phyloP scores from a whole-genome alignment of 305 asterid species.

The Fraxinus greggii region DNA sequence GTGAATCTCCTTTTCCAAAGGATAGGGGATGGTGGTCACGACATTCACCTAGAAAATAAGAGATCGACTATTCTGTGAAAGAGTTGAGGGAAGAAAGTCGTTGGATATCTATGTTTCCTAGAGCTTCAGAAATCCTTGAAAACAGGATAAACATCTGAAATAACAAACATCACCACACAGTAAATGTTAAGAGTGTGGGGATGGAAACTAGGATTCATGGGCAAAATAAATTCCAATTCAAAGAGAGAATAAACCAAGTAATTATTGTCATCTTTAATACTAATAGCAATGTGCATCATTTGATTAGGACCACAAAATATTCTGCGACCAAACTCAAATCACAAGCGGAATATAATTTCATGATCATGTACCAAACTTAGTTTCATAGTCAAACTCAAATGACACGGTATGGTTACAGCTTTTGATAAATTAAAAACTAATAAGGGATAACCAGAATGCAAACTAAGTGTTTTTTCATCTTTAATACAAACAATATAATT shows the following conservation, averaged over 20 bases:
- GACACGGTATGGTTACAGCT: background rate
- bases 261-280: background rate
- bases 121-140: background rate
- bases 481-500: background rate
- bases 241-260: background rate
- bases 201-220: background rate
- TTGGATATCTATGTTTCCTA: background rate
- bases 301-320: background rate
- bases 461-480: background rate
- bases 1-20: background rate
- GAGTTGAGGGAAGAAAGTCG: background rate
- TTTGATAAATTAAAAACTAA: constrained; percentile 13
- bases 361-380: background rate
- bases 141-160: background rate
- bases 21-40: background rate
- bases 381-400: constrained; percentile 6
- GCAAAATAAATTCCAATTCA: background rate
- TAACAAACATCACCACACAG: background rate
- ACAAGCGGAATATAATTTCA: background rate
- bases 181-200: background rate
- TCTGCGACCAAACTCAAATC: background rate
- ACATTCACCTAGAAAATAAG: background rate
- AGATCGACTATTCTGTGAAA: background rate
- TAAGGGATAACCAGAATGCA: background rate
- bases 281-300: background rate